These are phyloP conservation scores for Sugiyamaella xylanicola DNA, from an alignment of 1,139 yeast genomes.

Conservation along the genomic window DNA sequence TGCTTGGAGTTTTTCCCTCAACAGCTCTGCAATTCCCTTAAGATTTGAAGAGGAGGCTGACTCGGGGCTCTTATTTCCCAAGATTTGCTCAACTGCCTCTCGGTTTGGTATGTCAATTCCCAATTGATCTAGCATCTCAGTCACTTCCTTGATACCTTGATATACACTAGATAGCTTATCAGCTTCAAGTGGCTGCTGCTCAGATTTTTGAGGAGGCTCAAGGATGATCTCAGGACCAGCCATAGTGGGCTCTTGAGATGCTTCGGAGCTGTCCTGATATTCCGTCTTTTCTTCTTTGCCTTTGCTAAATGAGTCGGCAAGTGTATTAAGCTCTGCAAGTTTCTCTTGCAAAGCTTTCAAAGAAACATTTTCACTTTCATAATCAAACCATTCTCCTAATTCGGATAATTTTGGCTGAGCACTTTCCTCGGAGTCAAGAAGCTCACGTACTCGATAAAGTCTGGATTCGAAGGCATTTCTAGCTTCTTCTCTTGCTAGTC, in stretches of 20 bases:
- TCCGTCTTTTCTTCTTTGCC: neutral
- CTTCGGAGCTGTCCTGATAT: neutral
- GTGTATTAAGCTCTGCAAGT: constrained; percentile 38
- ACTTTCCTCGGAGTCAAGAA: constrained; percentile 24
- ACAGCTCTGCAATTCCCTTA: constrained; percentile 15
- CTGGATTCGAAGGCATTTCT: constrained; percentile 42
- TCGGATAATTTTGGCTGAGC: constrained; percentile 47
- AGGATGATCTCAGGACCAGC: neutral
- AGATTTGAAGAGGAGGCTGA: constrained; percentile 8
- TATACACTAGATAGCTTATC: constrained; percentile 10
- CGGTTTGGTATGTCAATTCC: constrained; percentile 14
- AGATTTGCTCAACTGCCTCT: constrained; percentile 12
- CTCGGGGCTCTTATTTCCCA: neutral
- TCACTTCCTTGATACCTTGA: constrained; percentile 6
- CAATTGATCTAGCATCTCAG: constrained; percentile 13
- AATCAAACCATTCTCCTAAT: constrained; percentile 77
- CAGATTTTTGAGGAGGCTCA: neutral
- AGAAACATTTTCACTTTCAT: constrained; percentile 62
- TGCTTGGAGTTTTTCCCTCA: constrained; percentile 14
- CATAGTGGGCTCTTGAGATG: neutral
- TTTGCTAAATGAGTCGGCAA: constrained; percentile 26
- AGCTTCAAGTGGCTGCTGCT: constrained; percentile 2
- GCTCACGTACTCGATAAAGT: constrained; percentile 40
- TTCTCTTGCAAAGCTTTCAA: constrained; percentile 47
- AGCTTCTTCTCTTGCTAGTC: constrained; percentile 39